Conservation (phyloP, 257 asterid species). For the Galeopsis tetrahit region DNA sequence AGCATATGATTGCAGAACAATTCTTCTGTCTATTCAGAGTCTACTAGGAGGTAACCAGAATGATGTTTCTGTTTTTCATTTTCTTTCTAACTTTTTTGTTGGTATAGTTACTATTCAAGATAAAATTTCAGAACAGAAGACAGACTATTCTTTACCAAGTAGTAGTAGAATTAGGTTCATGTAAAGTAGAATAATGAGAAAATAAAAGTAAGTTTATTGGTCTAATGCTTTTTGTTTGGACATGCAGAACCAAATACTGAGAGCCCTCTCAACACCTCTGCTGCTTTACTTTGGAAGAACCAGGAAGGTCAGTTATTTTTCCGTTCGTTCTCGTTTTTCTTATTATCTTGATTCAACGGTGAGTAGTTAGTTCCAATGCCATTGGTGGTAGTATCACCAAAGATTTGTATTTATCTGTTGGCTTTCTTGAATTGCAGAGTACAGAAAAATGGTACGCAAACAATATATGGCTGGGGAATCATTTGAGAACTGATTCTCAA, state of each 20-base stretch:
- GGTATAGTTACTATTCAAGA: neutral
- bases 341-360: neutral
- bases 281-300: slow-evolving; percentile 82
- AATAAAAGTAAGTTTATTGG: neutral
- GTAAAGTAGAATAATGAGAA: neutral
- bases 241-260: slow-evolving; percentile 69
- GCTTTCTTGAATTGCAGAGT: slow-evolving; percentile 50
- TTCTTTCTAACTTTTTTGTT: neutral
- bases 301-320: slow-evolving; percentile 52
- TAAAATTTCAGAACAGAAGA: neutral
- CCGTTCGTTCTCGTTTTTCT: neutral
- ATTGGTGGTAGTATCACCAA: neutral
- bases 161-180: neutral
- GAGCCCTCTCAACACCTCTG: slow-evolving; percentile 75
- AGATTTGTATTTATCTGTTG: neutral
- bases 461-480: slow-evolving; percentile 57
- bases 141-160: neutral
- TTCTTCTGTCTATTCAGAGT: slow-evolving; percentile 74
- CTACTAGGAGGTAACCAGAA: slow-evolving; percentile 63
- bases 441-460: slow-evolving; percentile 64
- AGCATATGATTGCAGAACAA: slow-evolving; percentile 80
- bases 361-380: neutral
- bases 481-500: slow-evolving; percentile 47
- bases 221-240: slow-evolving; percentile 8
- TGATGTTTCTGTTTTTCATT: neutral